phyloP scores from a whole-genome alignment of 1,284 basidiomycete genomes.

The Naganishia sp. region DNA sequence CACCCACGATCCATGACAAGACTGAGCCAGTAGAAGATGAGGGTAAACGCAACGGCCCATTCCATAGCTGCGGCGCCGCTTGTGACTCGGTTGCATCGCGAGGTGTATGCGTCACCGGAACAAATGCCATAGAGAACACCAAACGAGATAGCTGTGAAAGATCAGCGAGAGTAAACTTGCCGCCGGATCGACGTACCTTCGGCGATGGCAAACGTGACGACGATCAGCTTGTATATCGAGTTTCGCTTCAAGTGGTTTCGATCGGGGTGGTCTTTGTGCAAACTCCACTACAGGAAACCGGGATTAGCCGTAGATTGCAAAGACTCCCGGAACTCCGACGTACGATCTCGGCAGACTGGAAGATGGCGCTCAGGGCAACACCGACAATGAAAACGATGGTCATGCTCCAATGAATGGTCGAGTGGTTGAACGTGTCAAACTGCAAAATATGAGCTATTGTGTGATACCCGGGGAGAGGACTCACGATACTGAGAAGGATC shows the following conservation, averaged over 20 bases:
- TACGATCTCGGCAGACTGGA: constrained; percentile 57
- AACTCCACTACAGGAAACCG: constrained; percentile 42
- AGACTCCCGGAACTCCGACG: constrained; percentile 30
- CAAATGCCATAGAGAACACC: constrained; percentile 51
- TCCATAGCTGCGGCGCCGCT: constrained; percentile 55
- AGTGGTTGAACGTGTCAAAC: constrained; percentile 55
- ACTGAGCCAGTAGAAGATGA: constrained; percentile 52
- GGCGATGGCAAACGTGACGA: constrained; percentile 54
- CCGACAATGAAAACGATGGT: constrained; percentile 57
- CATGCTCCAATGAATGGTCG: constrained; percentile 57
- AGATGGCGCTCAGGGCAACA: constrained; percentile 56
- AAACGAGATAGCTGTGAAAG: constrained; percentile 53
- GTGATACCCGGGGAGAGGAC: constrained; percentile 29
- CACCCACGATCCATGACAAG: constrained; percentile 42
- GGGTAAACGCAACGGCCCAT: constrained; percentile 54
- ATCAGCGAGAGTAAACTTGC: not conserved
- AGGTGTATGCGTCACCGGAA: constrained; percentile 23
- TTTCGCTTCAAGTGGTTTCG: constrained; percentile 53
- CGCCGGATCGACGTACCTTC: constrained; percentile 29
- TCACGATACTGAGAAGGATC: constrained; percentile 54
- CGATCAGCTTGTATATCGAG: constrained; percentile 55
- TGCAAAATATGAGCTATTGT: constrained; percentile 29
- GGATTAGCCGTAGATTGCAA: not conserved
- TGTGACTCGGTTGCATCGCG: constrained; percentile 54
- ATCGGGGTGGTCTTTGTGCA: constrained; percentile 55